Evolutionary conservation across 164 flowering plant genomes (phyloP), one percentile per base, ranked within the genome.

Genomic region (Chimonanthus salicifolius): DNA sequence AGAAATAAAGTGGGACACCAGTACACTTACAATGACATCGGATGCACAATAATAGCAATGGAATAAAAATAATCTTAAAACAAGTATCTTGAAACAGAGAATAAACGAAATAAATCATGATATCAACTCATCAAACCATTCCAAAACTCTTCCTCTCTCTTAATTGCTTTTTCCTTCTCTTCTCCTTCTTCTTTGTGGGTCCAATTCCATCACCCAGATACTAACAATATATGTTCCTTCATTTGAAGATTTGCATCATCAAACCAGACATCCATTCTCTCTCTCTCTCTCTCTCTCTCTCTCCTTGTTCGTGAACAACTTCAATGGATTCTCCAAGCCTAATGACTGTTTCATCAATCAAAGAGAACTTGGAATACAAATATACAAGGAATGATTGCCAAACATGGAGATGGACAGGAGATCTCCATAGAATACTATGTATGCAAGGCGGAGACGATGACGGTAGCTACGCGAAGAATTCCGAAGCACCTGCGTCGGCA

Each of bases 391-490:
- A 63, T 1, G 64, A 71, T 16, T 46, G 68, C 60, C 69, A 63
- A 5, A 74, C 71, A 70, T 43, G 47, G 62, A 43, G 47, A 66
- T 71, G 75, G 76, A 70, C 62, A 58, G 79, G 71, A 21, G 79
- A 84, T 9, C 84, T 84, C 13, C 82, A 80, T 45, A 71, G 82
- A 54, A 76, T 82, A 54, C 77, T 82, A 33, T 84, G 86, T 71
- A 84, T 84, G 86, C 84, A 84, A 78, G 86, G 86, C 1, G 86
- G 84, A 4, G 84, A 82, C 4, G 84, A 73, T 49, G 84, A 84
- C 48, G 80, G 73, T 4, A 84, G 86, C 81, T 84, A 84, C 18
- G 84, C 84, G 10, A 82, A 74, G 80, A 84, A 84, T 43, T 82
- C 83, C 1, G 82, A 84, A 11, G 82, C 82, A 47, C 79, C 84